phyloP scores from a whole-genome alignment of 1,284 basidiomycete species.

The Cryptococcus neoformans region DNA sequence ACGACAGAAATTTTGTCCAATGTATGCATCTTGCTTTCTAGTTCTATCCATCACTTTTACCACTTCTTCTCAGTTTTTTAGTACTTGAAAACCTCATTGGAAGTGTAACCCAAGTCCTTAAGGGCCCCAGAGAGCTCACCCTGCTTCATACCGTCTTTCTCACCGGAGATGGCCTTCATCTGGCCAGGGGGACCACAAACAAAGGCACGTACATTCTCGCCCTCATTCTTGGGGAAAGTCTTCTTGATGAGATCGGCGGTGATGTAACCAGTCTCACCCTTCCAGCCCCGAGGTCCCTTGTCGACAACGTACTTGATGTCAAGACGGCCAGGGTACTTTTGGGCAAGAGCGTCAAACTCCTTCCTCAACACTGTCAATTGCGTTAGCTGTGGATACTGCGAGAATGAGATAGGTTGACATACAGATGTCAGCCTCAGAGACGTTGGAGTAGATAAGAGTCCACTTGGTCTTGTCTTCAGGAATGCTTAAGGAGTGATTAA shows the following conservation, averaged over 20 bases:
- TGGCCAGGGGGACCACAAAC: conserved; percentile 91
- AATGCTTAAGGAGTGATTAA: conserved; percentile 64
- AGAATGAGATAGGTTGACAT: conserved; percentile 5
- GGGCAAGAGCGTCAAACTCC: conserved; percentile 71
- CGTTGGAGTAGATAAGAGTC: conserved; percentile 87
- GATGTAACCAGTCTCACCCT: conserved; percentile 70
- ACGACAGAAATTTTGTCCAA: neutral
- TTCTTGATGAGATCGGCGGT: conserved; percentile 67
- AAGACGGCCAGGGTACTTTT: conserved; percentile 63
- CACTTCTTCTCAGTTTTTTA: conserved; percentile 16
- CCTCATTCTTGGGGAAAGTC: conserved; percentile 63
- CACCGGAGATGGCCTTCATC: conserved; percentile 65
- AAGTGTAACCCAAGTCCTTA: conserved; percentile 80
- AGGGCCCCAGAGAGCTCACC: conserved; percentile 77
- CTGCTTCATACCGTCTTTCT: conserved; percentile 65
- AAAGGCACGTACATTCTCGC: conserved; percentile 82
- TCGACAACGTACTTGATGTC: conserved; percentile 85
- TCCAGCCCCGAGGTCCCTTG: conserved; percentile 69
- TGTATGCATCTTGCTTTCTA: neutral
- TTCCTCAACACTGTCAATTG: conserved; percentile 61
- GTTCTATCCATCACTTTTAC: neutral
- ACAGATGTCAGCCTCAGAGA: conserved; percentile 82
- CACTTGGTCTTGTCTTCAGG: conserved; percentile 91
- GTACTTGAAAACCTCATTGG: conserved; percentile 59
- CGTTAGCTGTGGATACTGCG: too few relatives aligned